phyloP scores from a whole-genome alignment of 805 yeast species.

The Wickerhamia fluorescens region DNA sequence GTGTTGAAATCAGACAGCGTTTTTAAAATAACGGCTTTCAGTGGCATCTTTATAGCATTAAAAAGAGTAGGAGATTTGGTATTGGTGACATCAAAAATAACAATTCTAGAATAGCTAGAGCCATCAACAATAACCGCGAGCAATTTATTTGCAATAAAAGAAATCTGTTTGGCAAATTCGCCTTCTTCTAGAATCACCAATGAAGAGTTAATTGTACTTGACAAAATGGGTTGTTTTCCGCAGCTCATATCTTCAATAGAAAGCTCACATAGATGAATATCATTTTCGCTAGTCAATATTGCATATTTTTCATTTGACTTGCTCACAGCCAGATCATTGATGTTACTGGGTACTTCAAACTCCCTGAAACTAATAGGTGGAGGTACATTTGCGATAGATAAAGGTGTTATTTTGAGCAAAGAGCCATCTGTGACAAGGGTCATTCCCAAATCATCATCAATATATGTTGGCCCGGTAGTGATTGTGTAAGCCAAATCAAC shows the following conservation, averaged over 20 bases:
- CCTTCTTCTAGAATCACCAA: slow-evolving; percentile 28
- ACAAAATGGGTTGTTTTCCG: slow-evolving; percentile 41
- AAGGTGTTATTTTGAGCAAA: slow-evolving; percentile 68
- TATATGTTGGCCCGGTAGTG: slow-evolving; percentile 58
- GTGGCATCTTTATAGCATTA: slow-evolving; percentile 36
- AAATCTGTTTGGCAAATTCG: slow-evolving; percentile 57
- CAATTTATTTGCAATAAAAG: slow-evolving; percentile 43
- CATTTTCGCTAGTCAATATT: slow-evolving; percentile 41
- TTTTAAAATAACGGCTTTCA: slow-evolving; percentile 51
- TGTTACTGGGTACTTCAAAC: slow-evolving; percentile 43
- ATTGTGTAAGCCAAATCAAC: slow-evolving; percentile 61
- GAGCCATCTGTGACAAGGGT: slow-evolving; percentile 75
- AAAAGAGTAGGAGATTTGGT: slow-evolving; percentile 32
- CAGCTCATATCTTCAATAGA: slow-evolving; percentile 41
- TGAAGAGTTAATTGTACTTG: slow-evolving; percentile 21
- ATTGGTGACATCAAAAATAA: slow-evolving; percentile 42
- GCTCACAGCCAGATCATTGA: slow-evolving; percentile 60
- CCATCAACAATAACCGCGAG: slow-evolving; percentile 59
- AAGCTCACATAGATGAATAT: slow-evolving; percentile 34
- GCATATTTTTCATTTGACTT: slow-evolving; percentile 54
- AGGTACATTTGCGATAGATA: slow-evolving; percentile 81
- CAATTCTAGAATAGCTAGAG: slow-evolving; percentile 42
- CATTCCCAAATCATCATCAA: slow-evolving; percentile 73
- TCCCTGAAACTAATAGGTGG: slow-evolving; percentile 85
- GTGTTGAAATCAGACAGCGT: slow-evolving; percentile 45